Evolutionary conservation across 2,329 filamentous ascomycete species (phyloP).

Genomic region (Ilyonectria sp.): DNA sequence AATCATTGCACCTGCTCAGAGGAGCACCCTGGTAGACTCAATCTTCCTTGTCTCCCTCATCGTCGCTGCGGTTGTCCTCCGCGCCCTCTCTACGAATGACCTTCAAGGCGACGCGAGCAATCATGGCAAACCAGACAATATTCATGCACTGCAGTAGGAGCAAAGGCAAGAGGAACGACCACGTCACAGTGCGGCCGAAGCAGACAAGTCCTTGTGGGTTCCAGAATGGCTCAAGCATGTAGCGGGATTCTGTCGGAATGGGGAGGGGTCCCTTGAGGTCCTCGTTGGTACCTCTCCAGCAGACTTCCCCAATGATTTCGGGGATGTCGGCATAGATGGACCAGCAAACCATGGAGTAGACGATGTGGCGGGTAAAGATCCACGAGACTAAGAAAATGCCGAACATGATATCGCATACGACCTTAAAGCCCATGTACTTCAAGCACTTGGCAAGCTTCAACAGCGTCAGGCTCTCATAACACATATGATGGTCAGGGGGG

Average conservation of each 20-base stretch:
- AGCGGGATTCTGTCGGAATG: conserved; percentile 12
- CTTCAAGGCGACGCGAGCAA: conserved; percentile 24
- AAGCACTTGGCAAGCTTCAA: conserved; percentile 88
- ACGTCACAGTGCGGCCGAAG: conserved; percentile 20
- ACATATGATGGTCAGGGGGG: background rate
- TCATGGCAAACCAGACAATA: conserved; percentile 31
- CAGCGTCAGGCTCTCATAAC: conserved; percentile 4
- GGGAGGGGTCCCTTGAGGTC: conserved; percentile 14
- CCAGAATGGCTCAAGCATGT: conserved; percentile 27
- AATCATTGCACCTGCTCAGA: background rate
- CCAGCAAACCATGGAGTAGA: conserved; percentile 85
- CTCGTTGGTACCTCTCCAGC: conserved; percentile 16
- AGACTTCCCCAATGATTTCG: conserved; percentile 20
- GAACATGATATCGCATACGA: conserved; percentile 84
- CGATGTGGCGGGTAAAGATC: conserved; percentile 84
- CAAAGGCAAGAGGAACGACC: conserved; percentile 27
- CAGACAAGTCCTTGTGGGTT: conserved; percentile 28
- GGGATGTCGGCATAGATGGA: conserved; percentile 59
- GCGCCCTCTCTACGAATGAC: conserved; percentile 26
- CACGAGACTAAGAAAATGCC: conserved; percentile 88
- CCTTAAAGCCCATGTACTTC: conserved; percentile 86
- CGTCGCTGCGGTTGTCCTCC: conserved; percentile 31
- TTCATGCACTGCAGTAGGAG: conserved; percentile 28
- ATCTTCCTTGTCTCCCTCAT: conserved; percentile 24
- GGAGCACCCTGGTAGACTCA: background rate